phyloP scores from a whole-genome alignment of 495 filamentous ascomycete genomes.

The Neurospora sp. region DNA sequence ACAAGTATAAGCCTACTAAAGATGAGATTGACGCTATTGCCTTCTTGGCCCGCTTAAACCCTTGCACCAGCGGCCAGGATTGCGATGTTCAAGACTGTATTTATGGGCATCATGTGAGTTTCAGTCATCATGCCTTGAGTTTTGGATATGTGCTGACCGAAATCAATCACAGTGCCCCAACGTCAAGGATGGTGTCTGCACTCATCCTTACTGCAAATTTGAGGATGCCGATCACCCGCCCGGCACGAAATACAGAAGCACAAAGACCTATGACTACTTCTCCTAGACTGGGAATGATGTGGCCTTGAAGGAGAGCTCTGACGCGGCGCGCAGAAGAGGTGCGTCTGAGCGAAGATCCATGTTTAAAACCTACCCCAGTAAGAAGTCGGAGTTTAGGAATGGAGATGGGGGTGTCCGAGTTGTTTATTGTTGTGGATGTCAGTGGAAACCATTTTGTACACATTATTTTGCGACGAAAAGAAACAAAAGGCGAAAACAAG shows the following conservation, averaged over 20 bases:
- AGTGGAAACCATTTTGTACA: background rate
- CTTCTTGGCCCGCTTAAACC: slow-evolving; percentile 66
- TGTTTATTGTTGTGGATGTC: background rate
- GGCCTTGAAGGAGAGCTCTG: background rate
- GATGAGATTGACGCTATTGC: slow-evolving; percentile 58
- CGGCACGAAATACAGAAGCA: slow-evolving; percentile 33
- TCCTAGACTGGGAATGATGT: background rate
- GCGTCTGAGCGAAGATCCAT: background rate
- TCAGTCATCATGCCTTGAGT: background rate
- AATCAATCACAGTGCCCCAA: slow-evolving; percentile 25
- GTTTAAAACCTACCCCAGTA: background rate
- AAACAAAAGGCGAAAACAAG: background rate
- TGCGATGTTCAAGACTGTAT: slow-evolving; percentile 74
- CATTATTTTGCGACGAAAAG: background rate
- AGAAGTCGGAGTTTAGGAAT: background rate
- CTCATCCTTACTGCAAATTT: slow-evolving; percentile 38
- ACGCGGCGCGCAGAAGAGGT: background rate
- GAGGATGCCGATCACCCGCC: slow-evolving; percentile 37
- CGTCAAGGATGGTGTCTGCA: slow-evolving; percentile 31
- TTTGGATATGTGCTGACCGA: background rate
- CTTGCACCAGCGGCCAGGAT: slow-evolving; percentile 61
- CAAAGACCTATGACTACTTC: slow-evolving; percentile 16
- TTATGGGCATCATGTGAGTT: slow-evolving; percentile 60
- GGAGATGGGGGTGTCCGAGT: background rate
- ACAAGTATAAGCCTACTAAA: slow-evolving; percentile 58